Evolutionary conservation across 306 rosid species (phyloP).

Genomic region (Lotus japonicus): DNA sequence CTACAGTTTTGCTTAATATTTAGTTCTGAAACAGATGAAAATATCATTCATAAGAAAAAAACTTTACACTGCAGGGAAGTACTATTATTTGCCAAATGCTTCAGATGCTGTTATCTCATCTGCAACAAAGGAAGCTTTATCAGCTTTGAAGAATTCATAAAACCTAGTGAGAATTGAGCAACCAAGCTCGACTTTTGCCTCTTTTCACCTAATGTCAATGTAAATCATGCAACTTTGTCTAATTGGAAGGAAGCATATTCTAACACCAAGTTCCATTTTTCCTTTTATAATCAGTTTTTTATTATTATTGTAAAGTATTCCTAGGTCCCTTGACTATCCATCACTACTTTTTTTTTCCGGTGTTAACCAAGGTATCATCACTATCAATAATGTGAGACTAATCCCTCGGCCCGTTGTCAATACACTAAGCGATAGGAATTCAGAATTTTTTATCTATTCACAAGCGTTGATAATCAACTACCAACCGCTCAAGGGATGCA

Average conservation of each 20-base stretch:
- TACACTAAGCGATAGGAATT: too few species aligned
- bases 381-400: too few species aligned
- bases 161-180: conserved; percentile 10
- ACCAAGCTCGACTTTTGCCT: neutral
- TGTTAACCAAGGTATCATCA: too few species aligned
- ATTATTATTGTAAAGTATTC: too few species aligned
- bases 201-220: neutral
- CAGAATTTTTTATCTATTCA: too few species aligned
- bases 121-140: conserved; percentile 78
- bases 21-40: conserved; percentile 8
- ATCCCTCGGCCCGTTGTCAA: too few species aligned
- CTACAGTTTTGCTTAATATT: conserved; percentile 1
- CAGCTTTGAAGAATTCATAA: conserved; percentile 71
- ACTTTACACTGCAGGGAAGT: conserved; percentile 61
- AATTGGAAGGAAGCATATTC: conserved; percentile 8
- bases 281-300: neutral
- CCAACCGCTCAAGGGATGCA: too few species aligned
- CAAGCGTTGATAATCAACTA: too few species aligned
- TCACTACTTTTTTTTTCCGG: too few species aligned
- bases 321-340: too few species aligned
- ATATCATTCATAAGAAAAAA: conserved; percentile 1
- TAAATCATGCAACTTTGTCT: conserved; percentile 3
- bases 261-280: neutral
- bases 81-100: conserved; percentile 94
- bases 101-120: conserved; percentile 88